Evolutionary conservation across 2,329 filamentous ascomycete species (phyloP).

Genomic region (Fusarium virguliforme): DNA sequence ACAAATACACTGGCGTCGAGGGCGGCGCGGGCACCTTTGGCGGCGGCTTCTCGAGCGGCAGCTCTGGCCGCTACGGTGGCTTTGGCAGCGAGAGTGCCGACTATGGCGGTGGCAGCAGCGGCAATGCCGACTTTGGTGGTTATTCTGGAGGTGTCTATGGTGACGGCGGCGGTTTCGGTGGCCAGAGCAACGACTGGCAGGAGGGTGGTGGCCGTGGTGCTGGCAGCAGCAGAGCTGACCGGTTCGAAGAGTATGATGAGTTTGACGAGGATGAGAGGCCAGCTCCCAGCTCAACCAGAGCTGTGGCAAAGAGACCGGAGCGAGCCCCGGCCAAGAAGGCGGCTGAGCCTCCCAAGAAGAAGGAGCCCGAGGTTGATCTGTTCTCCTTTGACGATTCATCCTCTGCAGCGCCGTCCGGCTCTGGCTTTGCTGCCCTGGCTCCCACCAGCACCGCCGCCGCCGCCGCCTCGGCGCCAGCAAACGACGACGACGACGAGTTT

Average conservation of each 20-base stretch:
- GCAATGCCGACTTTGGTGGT: constrained; percentile 65
- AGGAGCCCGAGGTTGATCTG: constrained; percentile 91
- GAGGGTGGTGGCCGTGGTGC: constrained; percentile 66
- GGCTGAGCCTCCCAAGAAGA: constrained; percentile 80
- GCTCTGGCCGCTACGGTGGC: constrained; percentile 81
- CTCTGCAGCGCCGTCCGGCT: constrained; percentile 62
- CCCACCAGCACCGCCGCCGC: constrained; percentile 44
- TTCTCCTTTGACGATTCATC: constrained; percentile 88
- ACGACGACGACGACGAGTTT: constrained; percentile 85
- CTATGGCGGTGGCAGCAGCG: constrained; percentile 70
- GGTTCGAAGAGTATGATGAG: constrained; percentile 98
- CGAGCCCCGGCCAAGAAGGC: constrained; percentile 59
- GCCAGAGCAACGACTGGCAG: constrained; percentile 80
- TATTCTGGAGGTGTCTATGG: constrained; percentile 86
- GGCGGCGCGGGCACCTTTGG: constrained; percentile 77
- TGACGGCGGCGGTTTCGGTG: constrained; percentile 95
- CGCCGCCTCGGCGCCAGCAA: constrained; percentile 52
- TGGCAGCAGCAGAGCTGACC: constrained; percentile 74
- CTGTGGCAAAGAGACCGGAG: constrained; percentile 53
- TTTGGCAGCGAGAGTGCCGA: constrained; percentile 90
- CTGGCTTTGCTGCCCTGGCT: constrained; percentile 65
- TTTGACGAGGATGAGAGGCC: constrained; percentile 81
- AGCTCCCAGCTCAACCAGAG: constrained; percentile 65
- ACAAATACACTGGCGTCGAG: constrained; percentile 96
- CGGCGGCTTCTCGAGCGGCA: constrained; percentile 68